Conservation (phyloP, 176 grass and related monocot genomes). For the Rhynchospora tenuis region DNA sequence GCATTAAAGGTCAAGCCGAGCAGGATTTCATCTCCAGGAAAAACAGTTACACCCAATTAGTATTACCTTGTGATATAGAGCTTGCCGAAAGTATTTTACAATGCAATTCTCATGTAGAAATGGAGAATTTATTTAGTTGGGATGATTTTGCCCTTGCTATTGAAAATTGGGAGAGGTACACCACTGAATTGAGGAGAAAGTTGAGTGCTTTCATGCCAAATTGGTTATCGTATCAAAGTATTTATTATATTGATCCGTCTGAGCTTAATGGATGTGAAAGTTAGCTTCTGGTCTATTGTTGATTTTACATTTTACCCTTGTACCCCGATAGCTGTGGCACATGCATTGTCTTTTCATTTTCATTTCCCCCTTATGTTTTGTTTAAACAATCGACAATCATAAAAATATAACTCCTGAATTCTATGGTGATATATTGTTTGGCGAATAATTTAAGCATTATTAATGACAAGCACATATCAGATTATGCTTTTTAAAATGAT, state of each 20-base stretch:
- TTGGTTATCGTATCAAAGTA: conserved; percentile 54
- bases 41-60: conserved; percentile 38
- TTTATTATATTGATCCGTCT: conserved; percentile 45
- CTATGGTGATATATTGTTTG: background rate
- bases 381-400: background rate
- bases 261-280: conserved; percentile 23
- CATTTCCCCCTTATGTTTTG: background rate
- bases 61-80: conserved; percentile 28
- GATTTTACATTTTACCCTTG: background rate
- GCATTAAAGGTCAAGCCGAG: conserved; percentile 2
- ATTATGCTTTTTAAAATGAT: background rate
- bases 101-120: conserved; percentile 1
- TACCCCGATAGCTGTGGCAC: background rate
- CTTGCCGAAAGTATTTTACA: conserved; percentile 51
- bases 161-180: conserved; percentile 61
- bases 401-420: background rate
- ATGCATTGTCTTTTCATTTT: background rate
- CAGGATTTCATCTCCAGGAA: conserved; percentile 14
- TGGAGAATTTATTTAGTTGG: conserved; percentile 37
- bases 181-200: conserved; percentile 40
- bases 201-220: conserved; percentile 38
- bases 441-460: background rate
- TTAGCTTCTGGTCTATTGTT: background rate
- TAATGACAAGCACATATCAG: background rate
- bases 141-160: conserved; percentile 46